phyloP scores from a whole-genome alignment of 495 filamentous ascomycete species.

The Hypoxylon cercidicola region DNA sequence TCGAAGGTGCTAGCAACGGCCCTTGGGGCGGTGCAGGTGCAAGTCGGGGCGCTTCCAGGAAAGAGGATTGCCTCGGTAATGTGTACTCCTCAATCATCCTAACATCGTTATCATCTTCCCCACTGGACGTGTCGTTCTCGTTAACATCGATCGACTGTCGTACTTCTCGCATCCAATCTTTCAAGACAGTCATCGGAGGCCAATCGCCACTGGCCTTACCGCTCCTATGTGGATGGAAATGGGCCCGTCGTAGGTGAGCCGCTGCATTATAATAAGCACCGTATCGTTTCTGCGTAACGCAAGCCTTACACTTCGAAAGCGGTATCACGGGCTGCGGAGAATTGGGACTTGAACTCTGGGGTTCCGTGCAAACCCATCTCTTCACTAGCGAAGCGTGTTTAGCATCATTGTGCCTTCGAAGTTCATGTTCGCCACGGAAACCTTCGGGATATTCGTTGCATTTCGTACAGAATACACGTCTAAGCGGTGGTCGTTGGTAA shows the following conservation, averaged over 20 bases:
- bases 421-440: constrained; percentile 94
- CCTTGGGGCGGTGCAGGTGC: constrained; percentile 54
- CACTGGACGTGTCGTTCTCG: constrained; percentile 58
- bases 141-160: constrained; percentile 59
- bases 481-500: constrained; percentile 79
- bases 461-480: constrained; percentile 78
- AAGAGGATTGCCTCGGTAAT: constrained; percentile 52
- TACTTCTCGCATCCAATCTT: constrained; percentile 86
- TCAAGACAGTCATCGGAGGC: constrained; percentile 85
- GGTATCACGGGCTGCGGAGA: constrained; percentile 70
- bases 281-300: constrained; percentile 81
- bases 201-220: constrained; percentile 88
- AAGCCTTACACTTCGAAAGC: constrained; percentile 89
- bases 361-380: constrained; percentile 78
- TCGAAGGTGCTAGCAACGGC: constrained; percentile 43
- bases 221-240: constrained; percentile 82
- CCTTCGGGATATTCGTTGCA: constrained; percentile 87
- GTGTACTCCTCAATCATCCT: constrained; percentile 53
- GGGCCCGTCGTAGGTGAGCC: constrained; percentile 88
- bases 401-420: constrained; percentile 85
- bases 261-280: constrained; percentile 98
- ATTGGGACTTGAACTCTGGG: constrained; percentile 47
- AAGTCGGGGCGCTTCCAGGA: constrained; percentile 53
- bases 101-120: constrained; percentile 58
- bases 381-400: constrained; percentile 78